These are phyloP conservation scores for Nigrospora oryzae DNA, from an alignment of 2,329 filamentous ascomycete species.

Conservation along the genomic window DNA sequence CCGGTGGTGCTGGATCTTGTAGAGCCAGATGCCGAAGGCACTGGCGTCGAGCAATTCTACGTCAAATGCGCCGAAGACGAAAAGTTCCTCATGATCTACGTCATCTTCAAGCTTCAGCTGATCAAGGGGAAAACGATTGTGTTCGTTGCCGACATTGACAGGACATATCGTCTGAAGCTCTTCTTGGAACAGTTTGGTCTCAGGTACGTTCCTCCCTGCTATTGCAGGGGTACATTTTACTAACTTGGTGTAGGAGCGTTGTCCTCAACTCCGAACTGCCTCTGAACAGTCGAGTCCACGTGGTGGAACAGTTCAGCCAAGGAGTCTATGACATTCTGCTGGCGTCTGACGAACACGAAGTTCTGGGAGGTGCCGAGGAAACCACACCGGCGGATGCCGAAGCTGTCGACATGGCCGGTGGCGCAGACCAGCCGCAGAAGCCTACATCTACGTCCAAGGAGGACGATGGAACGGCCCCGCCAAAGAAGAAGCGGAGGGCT, in stretches of 20 bases:
- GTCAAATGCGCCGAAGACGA: constrained; percentile 72
- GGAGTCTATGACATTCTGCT: constrained; percentile 97
- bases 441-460: constrained; percentile 20
- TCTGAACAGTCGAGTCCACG: constrained; percentile 85
- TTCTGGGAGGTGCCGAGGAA: constrained; percentile 63
- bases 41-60: constrained; percentile 76
- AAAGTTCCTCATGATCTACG: constrained; percentile 87
- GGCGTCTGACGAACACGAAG: constrained; percentile 84
- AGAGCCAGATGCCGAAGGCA: constrained; percentile 68
- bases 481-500: constrained; percentile 57
- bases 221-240: too few relatives aligned
- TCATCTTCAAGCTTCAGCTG: constrained; percentile 90
- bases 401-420: constrained; percentile 22
- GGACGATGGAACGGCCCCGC: constrained; percentile 15
- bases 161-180: constrained; percentile 83
- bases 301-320: constrained; percentile 95
- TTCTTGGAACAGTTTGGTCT: constrained; percentile 97
- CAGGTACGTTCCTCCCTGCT: constrained; percentile 17
- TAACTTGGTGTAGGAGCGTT: constrained; percentile 49
- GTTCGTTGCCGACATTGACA: constrained; percentile 48
- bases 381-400: constrained; percentile 7
- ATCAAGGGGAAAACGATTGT: constrained; percentile 88
- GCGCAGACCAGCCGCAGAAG: constrained; percentile 37
- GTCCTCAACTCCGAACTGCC: constrained; percentile 92
- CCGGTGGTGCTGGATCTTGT: constrained; percentile 76